Base-by-base conservation (phyloP, 2,329 filamentous ascomycete genomes). In the Nothophaeocryptopus gaeumannii region DNA sequence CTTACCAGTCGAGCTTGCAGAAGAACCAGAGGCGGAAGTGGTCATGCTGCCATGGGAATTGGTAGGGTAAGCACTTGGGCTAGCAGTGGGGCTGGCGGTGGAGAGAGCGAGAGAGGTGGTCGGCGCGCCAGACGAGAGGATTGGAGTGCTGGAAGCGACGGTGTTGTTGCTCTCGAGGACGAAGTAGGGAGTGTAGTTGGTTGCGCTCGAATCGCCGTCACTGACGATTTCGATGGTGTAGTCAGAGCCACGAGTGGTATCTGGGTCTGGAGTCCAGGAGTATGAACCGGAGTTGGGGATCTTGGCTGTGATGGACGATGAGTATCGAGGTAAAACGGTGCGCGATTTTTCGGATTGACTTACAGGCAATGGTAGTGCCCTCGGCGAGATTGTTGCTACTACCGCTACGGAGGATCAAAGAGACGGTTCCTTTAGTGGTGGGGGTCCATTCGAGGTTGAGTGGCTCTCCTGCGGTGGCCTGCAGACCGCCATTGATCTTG, bases 171-270 rank as follows among this genome's bases (percentile, higher is more conserved):
- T 75, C 10, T 74, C 61, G 48, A 81, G 68, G 33, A 71, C 67
- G 67, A 81, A 81, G 53, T 71, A 72, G 5, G 75, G 73, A 32
- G 73, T 74, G 71, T 76, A 81, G 72, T 81, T 81, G 64, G 67
- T 69, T 53, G 72, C 61, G 41, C 45, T 51, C 8, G 68, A 41
- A 66, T 80, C 60, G 5, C 57, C 56, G 58, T 78, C 77, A 57
- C 70, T 67, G 61, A 78, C 66, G 60, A 81, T 81, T 62, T 78
- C 70, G 54, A 81, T 67, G 50, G 76, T 75, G 71, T 80, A 81
- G 63, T 75, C 70, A 34, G 66, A 65, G 56, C 73, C 70, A 44
- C 70, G 67, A 39, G 68, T 67, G 48, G 75, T 64, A 50, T 67
- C 58, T 41, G 63, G 48, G 15, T 73, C 69, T 5, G 76, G 70